Base-by-base conservation (phyloP, 768 basidiomycete genomes). In the Panellus pusillus region DNA sequence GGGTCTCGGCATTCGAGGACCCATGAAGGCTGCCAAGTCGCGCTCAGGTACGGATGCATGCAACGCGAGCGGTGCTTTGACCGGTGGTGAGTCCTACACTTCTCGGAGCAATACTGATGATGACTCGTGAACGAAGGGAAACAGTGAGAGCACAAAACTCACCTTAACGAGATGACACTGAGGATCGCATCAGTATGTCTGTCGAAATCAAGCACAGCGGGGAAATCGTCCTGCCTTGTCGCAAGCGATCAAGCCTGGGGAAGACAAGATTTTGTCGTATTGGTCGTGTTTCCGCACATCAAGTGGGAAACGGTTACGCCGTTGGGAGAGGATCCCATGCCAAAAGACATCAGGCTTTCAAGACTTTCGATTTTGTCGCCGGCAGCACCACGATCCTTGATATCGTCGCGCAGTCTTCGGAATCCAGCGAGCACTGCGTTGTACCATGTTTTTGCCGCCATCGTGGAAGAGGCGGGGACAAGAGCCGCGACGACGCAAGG, bases 81-180 rank as follows among this genome's bases (percentile, higher is more conserved):
- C 68, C 68, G 71, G 35, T 72, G 70, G 9, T 60, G 54, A 7
- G 42, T 60, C 52, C 69, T 68, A 47, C 71, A 72, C 36, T 65
- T 60, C 37, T 66, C 65, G 7, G 69, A 70, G 56, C 70, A 72
- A 47, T 71, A 72, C 71, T 72, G 52, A 13, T 11, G 15, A 13
- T 11, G 24, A 24, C 24, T 24, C 24, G 7, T 19, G 9, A 13
- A 37, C 13, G 29, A 7, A 13, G 1, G 35, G 24, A 24, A 24
- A 24, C 24, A 24, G 2, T 24, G 24, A 24, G 24, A 24, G 24
- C 24, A 24, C 24, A 18, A 38, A 20, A 50, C 55, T 48, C 52
- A 61, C 63, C 53, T 62, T 65, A 5, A 66, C 63, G 8, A 70
- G 62, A 46, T 65, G 68, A 61, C 72, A 70, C 61, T 68, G 57